Conservation (phyloP, 2,329 filamentous ascomycete species). For the Biscogniauxia sp. region DNA sequence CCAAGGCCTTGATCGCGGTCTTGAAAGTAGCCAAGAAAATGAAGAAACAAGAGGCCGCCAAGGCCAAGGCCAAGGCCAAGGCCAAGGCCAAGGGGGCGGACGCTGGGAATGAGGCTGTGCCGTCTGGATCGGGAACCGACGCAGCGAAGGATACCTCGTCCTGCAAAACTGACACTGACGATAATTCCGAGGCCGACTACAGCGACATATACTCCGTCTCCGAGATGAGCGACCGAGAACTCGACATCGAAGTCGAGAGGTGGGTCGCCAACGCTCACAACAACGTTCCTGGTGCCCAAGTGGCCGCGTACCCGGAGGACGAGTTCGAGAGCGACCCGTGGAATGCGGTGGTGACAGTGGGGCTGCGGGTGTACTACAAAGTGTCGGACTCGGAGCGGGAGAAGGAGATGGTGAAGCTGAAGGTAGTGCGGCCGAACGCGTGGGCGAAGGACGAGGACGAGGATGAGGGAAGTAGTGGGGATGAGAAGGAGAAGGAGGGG, state of each 20-base stretch:
- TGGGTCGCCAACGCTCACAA: too few relatives aligned
- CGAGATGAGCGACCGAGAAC: conserved; percentile 39
- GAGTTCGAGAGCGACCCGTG: conserved; percentile 57
- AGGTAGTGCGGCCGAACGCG: conserved; percentile 39
- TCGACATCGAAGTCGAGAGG: too few relatives aligned
- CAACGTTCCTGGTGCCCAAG: conserved; percentile 17
- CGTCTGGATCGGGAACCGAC: conserved; percentile 14
- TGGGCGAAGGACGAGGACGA: conserved; percentile 29
- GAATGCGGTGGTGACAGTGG: conserved; percentile 62
- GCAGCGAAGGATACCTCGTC: too few relatives aligned
- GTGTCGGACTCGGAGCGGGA: conserved; percentile 30
- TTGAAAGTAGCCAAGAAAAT: too few relatives aligned
- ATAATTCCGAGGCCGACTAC: conserved; percentile 19
- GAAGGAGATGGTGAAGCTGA: conserved; percentile 37
- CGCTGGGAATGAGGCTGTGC: conserved; percentile 7
- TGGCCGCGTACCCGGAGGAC: conserved; percentile 35
- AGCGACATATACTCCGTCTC: conserved; percentile 35
- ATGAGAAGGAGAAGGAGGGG: conserved; percentile 20
- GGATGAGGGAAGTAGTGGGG: conserved; percentile 11
- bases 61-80: conserved; percentile 34
- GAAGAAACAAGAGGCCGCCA: too few relatives aligned
- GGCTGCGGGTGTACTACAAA: conserved; percentile 59
- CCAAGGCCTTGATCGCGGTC: too few relatives aligned
- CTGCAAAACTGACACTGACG: conserved; percentile 18
- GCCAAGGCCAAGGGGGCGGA: conserved; percentile 16